A percentile compares a stretch with the other conserved stretches of the same genome.
Evolutionary conservation across 192 early-diverging fungal genomes (phyloP).

Genomic region (Chytriomyces hyalinus): DNA sequence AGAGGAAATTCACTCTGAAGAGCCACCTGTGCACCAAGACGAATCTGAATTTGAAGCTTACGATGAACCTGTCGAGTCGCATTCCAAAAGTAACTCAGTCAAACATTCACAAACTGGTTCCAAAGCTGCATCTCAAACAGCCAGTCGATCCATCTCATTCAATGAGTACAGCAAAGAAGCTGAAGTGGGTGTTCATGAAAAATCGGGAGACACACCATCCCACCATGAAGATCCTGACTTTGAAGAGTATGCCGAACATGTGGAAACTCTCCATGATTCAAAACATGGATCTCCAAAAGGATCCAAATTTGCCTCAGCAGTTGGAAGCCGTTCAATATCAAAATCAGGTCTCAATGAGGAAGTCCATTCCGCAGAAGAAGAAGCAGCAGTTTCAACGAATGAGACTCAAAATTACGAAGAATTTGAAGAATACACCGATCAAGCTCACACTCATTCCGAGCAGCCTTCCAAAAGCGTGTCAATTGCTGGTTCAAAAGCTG

Average conservation of each 20-base stretch:
- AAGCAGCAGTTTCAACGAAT: background rate
- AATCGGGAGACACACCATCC: too few species aligned
- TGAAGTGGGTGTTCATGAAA: background rate
- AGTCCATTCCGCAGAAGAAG: background rate
- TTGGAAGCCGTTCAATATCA: background rate
- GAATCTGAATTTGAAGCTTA: background rate
- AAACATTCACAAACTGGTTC: background rate
- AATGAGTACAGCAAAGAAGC: background rate
- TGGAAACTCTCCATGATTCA: too few species aligned
- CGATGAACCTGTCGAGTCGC: background rate
- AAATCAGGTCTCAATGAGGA: background rate
- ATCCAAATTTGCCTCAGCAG: background rate
- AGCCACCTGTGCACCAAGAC: background rate
- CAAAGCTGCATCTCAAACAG: background rate
- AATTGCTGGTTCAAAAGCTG: background rate
- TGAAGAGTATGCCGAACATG: too few species aligned
- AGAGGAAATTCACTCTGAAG: background rate
- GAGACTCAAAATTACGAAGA: background rate
- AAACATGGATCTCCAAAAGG: too few species aligned
- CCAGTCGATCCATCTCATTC: too few species aligned
- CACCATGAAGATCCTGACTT: too few species aligned
- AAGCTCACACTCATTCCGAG: constrained; percentile 3
- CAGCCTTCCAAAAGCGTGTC: constrained; percentile 25
- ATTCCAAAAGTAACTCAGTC: too few species aligned
- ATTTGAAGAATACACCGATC: background rate